Evolutionary conservation across 139 green algal genomes (phyloP).

Genomic region (Diplosphaera chodatii): DNA sequence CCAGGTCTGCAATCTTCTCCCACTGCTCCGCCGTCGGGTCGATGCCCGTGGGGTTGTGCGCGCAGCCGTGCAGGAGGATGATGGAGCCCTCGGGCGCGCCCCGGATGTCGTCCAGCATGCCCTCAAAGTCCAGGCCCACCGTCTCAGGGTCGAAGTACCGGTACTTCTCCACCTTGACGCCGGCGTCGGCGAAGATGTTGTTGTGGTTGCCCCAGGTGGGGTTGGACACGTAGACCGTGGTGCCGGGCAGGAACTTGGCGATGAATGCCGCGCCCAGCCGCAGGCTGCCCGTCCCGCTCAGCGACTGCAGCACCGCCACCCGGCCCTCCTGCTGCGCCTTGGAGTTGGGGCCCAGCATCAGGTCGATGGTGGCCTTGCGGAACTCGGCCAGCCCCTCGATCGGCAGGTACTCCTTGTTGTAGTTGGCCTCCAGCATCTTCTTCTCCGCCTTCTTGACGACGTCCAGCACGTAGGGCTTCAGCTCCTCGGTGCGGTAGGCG

Average conservation of each 20-base stretch:
- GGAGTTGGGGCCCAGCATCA: constrained; percentile 72
- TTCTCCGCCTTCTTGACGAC: constrained; percentile 91
- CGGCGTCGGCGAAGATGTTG: constrained; percentile 89
- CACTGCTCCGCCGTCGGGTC: constrained; percentile 96
- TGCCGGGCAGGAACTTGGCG: constrained; percentile 67
- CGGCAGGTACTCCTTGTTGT: constrained; percentile 96
- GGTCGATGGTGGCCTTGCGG: constrained; percentile 72
- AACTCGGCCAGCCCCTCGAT: constrained; percentile 89
- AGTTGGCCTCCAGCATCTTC: constrained; percentile 68
- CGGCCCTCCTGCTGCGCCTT: constrained; percentile 9
- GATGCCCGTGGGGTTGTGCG: constrained; percentile 97
- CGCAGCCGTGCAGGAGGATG: constrained; percentile 93
- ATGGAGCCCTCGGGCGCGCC: constrained; percentile 81
- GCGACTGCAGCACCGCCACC: constrained; percentile 73
- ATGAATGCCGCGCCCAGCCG: constrained; percentile 90
- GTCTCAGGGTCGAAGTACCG: constrained; percentile 94
- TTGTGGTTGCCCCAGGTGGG: constrained; percentile 95
- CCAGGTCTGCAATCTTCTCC: constrained; percentile 79
- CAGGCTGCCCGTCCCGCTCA: constrained; percentile 92
- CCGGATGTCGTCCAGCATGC: constrained; percentile 86
- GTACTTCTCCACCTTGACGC: constrained; percentile 44
- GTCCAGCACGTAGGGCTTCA: constrained; percentile 90
- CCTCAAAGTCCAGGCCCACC: constrained; percentile 91
- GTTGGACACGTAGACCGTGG: constrained; percentile 70
- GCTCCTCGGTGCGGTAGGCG: constrained; percentile 91